phyloP scores from a whole-genome alignment of 345 rosid species.

The Brassica rapa region DNA sequence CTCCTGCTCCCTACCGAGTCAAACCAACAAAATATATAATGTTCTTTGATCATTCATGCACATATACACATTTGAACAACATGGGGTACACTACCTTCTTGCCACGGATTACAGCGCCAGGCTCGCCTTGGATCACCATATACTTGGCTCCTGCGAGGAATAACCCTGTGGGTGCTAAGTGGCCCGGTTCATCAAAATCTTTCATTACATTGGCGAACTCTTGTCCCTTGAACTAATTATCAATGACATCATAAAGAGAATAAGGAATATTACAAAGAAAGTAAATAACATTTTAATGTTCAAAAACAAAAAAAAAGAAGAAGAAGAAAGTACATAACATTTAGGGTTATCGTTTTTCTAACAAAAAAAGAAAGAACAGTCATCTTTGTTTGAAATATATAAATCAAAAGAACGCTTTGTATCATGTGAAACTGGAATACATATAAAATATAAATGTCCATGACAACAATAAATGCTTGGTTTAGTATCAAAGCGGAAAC shows the following conservation, averaged over 20 bases:
- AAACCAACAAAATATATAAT: neutral
- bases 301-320: neutral
- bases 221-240: neutral
- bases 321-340: neutral
- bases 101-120: neutral
- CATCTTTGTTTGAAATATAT: neutral
- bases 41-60: neutral
- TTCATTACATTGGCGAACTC: neutral
- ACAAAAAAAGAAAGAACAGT: neutral
- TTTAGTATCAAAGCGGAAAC: neutral
- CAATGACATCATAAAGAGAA: neutral
- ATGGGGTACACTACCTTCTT: neutral
- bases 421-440: neutral
- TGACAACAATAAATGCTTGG: neutral
- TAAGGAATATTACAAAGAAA: neutral
- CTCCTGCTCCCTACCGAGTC: neutral
- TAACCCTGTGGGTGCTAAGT: slow-evolving; percentile 1
- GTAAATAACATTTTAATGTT: neutral
- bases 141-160: neutral
- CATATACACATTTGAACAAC: neutral
- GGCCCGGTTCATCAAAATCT: neutral
- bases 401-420: neutral
- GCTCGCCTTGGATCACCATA: neutral
- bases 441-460: neutral
- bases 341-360: neutral